These are phyloP conservation scores for Ceratobasidium sp. DNA, from an alignment of 1,284 basidiomycete species.

Conservation along the genomic window DNA sequence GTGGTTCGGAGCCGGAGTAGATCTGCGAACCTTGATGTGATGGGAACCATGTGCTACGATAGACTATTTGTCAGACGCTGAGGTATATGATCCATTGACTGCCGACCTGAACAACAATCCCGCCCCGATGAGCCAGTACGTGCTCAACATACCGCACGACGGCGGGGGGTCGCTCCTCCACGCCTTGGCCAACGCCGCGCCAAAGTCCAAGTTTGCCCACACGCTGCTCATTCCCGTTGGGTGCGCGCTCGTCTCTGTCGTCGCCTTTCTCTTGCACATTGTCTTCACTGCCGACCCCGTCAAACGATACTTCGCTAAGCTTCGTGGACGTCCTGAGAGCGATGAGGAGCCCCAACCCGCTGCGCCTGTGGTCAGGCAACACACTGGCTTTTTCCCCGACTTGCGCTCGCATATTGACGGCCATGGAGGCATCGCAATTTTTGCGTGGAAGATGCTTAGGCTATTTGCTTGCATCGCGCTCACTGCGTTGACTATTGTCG, in stretches of 20 bases:
- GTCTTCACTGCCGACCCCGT: constrained; percentile 16
- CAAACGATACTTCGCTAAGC: constrained; percentile 14
- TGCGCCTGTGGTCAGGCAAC: constrained; percentile 10
- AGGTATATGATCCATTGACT: background rate
- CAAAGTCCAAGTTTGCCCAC: constrained; percentile 27
- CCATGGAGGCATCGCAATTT: constrained; percentile 34
- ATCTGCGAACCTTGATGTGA: constrained; percentile 34
- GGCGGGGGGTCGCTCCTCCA: constrained; percentile 8
- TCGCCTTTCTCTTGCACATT: constrained; percentile 10
- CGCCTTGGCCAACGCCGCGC: background rate
- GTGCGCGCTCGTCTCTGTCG: constrained; percentile 15
- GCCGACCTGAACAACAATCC: background rate
- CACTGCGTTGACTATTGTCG: constrained; percentile 38
- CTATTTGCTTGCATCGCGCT: constrained; percentile 36
- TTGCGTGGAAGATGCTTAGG: constrained; percentile 39
- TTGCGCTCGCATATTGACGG: constrained; percentile 22
- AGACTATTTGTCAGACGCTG: constrained; percentile 2
- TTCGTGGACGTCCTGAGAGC: background rate
- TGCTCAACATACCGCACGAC: constrained; percentile 28
- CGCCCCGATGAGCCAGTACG: constrained; percentile 23
- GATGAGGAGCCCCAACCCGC: background rate
- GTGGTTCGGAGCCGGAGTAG: background rate
- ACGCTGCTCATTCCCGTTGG: constrained; percentile 15
- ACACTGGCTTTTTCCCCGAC: constrained; percentile 36
- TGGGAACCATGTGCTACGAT: constrained; percentile 27